These are phyloP conservation scores for Trametes cinnabarina DNA, from an alignment of 768 basidiomycete species.

Conservation along the genomic window DNA sequence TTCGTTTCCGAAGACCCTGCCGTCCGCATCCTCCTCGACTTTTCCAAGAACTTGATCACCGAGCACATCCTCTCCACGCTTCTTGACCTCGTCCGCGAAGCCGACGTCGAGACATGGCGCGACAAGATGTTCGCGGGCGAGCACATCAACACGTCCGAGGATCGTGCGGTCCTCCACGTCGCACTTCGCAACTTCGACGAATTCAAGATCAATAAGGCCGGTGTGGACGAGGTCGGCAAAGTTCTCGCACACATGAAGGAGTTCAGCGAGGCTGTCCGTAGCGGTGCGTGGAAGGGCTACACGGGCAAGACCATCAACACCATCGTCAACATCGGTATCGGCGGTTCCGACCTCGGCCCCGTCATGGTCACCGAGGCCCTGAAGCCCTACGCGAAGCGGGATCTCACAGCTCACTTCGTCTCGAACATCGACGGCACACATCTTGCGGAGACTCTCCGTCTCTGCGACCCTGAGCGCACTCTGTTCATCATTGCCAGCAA, in stretches of 20 bases:
- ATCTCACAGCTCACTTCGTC: conserved; percentile 84
- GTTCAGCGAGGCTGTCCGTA: conserved; percentile 83
- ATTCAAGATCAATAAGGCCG: conserved; percentile 77
- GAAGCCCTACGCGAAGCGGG: conserved; percentile 88
- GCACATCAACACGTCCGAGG: conserved; percentile 99
- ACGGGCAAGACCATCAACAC: conserved; percentile 93
- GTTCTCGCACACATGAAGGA: conserved; percentile 90
- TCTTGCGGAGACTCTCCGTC: conserved; percentile 79
- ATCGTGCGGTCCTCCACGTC: conserved; percentile 93
- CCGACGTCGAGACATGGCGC: conserved; percentile 76
- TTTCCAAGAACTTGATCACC: conserved; percentile 95
- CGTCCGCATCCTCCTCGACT: conserved; percentile 88
- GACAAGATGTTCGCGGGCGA: conserved; percentile 94
- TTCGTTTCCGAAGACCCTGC: conserved; percentile 69
- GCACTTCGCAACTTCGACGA: conserved; percentile 82
- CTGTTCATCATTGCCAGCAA: conserved; percentile 98
- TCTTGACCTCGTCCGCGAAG: conserved; percentile 80
- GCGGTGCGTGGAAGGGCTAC: conserved; percentile 93
- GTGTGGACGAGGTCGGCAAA: conserved; percentile 75
- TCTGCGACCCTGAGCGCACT: conserved; percentile 87
- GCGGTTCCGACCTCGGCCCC: conserved; percentile 95
- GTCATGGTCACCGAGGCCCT: conserved; percentile 99
- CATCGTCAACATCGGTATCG: conserved; percentile 98
- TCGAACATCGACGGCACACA: conserved; percentile 99
- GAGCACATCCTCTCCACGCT: conserved; percentile 77